phyloP scores from a whole-genome alignment of 176 grass and related monocot genomes.

The Lolium rigidum region DNA sequence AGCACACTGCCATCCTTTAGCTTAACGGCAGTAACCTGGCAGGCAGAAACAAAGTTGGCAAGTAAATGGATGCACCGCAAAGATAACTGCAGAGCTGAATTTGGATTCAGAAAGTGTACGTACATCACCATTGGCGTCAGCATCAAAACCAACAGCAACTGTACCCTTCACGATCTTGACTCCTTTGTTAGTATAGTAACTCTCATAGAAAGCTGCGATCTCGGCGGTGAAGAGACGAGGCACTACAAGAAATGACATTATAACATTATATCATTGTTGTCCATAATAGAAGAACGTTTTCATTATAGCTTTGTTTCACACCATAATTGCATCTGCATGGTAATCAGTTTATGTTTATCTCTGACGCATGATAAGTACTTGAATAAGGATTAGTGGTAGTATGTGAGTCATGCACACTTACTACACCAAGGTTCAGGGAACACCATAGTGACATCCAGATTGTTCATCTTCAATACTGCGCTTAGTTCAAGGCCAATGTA shows the following conservation, averaged over 20 bases:
- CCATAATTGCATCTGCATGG: neutral
- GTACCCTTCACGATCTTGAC: conserved; percentile 90
- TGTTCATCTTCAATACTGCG: conserved; percentile 77
- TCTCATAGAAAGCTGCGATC: conserved; percentile 92
- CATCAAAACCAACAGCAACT: conserved; percentile 84
- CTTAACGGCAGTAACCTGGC: conserved; percentile 82
- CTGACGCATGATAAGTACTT: neutral
- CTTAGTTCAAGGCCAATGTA: conserved; percentile 98
- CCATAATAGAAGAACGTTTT: neutral
- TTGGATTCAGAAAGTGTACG: conserved; percentile 36
- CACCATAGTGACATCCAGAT: conserved; percentile 97
- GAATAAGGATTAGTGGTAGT: neutral
- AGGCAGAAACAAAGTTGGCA: conserved; percentile 40
- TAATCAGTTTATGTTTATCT: neutral
- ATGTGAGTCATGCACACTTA: conserved; percentile 58
- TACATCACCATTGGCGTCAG: conserved; percentile 82
- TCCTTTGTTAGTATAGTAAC: conserved; percentile 93
- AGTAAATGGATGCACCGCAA: neutral
- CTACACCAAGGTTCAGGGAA: conserved; percentile 99
- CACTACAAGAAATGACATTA: conserved; percentile 66
- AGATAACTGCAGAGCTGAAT: conserved; percentile 22
- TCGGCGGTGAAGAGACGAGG: conserved; percentile 85
- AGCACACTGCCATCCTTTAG: conserved; percentile 84
- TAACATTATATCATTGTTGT: neutral
- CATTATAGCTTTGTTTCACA: conserved; percentile 1